Evolutionary conservation across 208 protist genomes (phyloP), one percentile per base, ranked within the genome.

Genomic region (Perkinsela sp.): DNA sequence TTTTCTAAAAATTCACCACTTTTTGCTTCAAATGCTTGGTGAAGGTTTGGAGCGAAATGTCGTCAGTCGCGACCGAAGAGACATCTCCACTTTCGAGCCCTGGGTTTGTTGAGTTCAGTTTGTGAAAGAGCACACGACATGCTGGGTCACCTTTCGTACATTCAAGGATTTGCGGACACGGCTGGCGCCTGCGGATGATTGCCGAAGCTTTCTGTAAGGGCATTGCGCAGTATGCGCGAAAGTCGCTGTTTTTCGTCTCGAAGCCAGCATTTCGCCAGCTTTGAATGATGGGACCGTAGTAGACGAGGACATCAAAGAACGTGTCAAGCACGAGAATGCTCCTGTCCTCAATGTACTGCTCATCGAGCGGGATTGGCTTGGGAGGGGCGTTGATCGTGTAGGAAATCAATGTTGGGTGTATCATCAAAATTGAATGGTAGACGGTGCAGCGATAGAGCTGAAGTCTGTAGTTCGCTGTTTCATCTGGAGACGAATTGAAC

Each of bases 281-380:
- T n/a, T 87, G 90, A 74, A 98, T 93, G 30, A 77, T 88, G 40
- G 93, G 82, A 66, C 95, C 96, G 75, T 95, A 85, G 77, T 93
- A 95, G 66, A 99, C 79, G 66, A 98, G 77, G 28, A 99, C 90
- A 70, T 96, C 84, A 83, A 99, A 99, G 77, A 96, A 99, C 29
- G 94, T 97, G 77, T 99, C 96, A 28, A 98, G 86, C 0, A 99
- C 78, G 1, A 99, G 81, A 70, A 98, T 93, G 70, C 85, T 86
- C 71, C 98, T 90, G 0, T 77, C 77, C 31, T 83, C 73, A 57
- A 96, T 86, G 66, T 78, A 81, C 1, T 77, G 73, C 68, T 90
- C 91, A 73, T 94, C 89, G 0, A 98, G 80, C 22, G 90, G 75
- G 15, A 96, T 92, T 31, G 93, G 89, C 67, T 83, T 70, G 0